Evolutionary conservation across 495 filamentous ascomycete species (phyloP).

Genomic region (Neurospora sp.): DNA sequence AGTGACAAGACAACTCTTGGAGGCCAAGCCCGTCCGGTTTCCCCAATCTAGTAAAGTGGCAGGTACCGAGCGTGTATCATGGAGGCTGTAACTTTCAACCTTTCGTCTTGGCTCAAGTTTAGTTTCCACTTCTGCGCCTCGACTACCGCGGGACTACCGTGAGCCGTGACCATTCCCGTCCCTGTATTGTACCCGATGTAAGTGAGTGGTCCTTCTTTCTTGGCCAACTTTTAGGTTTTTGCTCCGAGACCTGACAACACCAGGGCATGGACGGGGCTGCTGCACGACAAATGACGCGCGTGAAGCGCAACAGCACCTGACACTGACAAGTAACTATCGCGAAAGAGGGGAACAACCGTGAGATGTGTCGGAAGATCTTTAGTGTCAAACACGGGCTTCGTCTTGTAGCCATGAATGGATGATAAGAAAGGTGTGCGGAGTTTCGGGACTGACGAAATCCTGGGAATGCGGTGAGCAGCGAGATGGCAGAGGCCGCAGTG

Average conservation of each 20-base stretch:
- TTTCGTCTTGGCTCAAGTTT: not conserved
- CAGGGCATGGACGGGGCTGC: not conserved
- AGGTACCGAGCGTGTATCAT: not conserved
- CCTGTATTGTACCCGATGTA: not conserved
- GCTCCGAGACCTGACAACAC: not conserved
- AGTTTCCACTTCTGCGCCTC: not conserved
- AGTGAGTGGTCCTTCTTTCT: not conserved
- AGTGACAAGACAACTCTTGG: not conserved
- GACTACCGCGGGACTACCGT: not conserved
- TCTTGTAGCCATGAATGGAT: not conserved
- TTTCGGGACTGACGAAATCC: not conserved
- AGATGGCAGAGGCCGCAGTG: not conserved
- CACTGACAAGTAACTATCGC: not conserved
- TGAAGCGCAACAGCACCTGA: slow-evolving; percentile 9
- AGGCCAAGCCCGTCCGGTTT: not conserved
- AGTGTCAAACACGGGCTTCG: not conserved
- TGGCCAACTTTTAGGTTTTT: not conserved
- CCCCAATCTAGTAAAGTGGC: not conserved
- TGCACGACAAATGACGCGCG: slow-evolving; percentile 7
- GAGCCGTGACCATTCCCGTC: not conserved
- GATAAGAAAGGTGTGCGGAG: not conserved
- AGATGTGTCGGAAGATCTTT: not conserved
- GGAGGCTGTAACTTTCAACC: not conserved
- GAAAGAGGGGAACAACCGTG: not conserved
- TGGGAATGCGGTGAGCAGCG: not conserved